These are phyloP conservation scores for Ophiostoma australiae DNA, from an alignment of 2,329 filamentous ascomycete species.

Conservation along the genomic window DNA sequence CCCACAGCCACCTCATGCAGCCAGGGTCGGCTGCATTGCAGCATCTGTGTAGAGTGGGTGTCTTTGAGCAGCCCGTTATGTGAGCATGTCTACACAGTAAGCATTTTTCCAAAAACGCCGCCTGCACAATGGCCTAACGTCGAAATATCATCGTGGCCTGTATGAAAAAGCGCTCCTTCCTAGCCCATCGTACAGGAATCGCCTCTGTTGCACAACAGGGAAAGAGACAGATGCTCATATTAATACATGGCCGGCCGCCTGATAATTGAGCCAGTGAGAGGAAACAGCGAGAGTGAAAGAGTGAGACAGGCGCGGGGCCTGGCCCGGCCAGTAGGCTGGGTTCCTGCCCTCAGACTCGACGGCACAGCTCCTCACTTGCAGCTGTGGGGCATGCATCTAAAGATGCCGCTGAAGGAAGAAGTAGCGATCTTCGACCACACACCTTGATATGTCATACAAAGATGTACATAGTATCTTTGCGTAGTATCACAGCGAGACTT, in stretches of 20 bases:
- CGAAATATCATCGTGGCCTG: neutral
- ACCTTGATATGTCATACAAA: neutral
- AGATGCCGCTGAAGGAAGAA: neutral
- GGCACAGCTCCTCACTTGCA: neutral
- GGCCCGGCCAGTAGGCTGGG: neutral
- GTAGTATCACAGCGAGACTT: slow-evolving; percentile 1
- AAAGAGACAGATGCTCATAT: neutral
- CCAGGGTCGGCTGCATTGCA: neutral
- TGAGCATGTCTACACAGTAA: neutral
- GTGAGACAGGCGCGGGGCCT: neutral
- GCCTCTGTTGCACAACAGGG: neutral
- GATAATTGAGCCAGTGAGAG: neutral
- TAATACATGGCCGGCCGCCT: neutral
- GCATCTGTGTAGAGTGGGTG: neutral
- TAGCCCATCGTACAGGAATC: neutral
- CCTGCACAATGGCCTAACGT: neutral
- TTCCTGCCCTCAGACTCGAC: neutral
- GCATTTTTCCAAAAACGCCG: neutral
- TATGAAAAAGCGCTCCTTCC: neutral
- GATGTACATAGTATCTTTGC: neutral
- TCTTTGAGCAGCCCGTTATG: neutral
- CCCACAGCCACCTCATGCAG: neutral
- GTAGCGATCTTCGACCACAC: slow-evolving; percentile 6
- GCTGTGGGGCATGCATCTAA: slow-evolving; percentile 3
- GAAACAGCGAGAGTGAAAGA: neutral